A percentile compares a stretch with the other conserved stretches of the same genome.
phyloP scores from a whole-genome alignment of 805 yeast species.

The Yamadazyma ubonensis region DNA sequence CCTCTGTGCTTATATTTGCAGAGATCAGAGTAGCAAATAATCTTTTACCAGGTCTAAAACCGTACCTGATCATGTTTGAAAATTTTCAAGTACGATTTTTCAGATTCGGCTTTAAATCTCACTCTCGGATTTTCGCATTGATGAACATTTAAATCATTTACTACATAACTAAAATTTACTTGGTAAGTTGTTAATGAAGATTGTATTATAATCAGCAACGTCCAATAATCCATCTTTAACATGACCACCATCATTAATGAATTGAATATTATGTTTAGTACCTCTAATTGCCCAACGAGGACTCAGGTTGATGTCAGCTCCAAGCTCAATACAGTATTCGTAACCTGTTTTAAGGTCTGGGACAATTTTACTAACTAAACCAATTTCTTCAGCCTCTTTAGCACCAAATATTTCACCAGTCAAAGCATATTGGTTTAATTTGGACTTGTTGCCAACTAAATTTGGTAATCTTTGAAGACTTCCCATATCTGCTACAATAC shows the following conservation, averaged over 20 bases:
- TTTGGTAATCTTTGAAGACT: slow-evolving; percentile 65
- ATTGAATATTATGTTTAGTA: slow-evolving; percentile 55
- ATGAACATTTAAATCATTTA: neutral
- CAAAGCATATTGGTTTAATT: slow-evolving; percentile 57
- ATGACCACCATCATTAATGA: slow-evolving; percentile 33
- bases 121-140: slow-evolving; percentile 6
- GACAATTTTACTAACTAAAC: slow-evolving; percentile 50
- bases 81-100: slow-evolving; percentile 1
- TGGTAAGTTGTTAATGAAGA: slow-evolving; percentile 10
- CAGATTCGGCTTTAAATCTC: no score
- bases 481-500: slow-evolving; percentile 79
- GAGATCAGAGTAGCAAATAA: slow-evolving; percentile 5
- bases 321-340: slow-evolving; percentile 49
- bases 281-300: slow-evolving; percentile 64
- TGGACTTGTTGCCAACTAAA: slow-evolving; percentile 52
- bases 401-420: slow-evolving; percentile 59
- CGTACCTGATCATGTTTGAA: slow-evolving; percentile 9
- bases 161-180: slow-evolving; percentile 7
- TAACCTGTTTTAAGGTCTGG: slow-evolving; percentile 51
- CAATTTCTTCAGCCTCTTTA: slow-evolving; percentile 54
- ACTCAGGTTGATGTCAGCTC: slow-evolving; percentile 44
- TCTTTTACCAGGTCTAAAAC: slow-evolving; percentile 4
- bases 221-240: slow-evolving; percentile 48
- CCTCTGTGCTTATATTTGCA: neutral
- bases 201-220: slow-evolving; percentile 52